Percentiles rank a stretch among this genome's conserved stretches.
These are phyloP conservation scores for Choiromyces venosus DNA, from an alignment of 495 filamentous ascomycete species.

Conservation along the genomic window DNA sequence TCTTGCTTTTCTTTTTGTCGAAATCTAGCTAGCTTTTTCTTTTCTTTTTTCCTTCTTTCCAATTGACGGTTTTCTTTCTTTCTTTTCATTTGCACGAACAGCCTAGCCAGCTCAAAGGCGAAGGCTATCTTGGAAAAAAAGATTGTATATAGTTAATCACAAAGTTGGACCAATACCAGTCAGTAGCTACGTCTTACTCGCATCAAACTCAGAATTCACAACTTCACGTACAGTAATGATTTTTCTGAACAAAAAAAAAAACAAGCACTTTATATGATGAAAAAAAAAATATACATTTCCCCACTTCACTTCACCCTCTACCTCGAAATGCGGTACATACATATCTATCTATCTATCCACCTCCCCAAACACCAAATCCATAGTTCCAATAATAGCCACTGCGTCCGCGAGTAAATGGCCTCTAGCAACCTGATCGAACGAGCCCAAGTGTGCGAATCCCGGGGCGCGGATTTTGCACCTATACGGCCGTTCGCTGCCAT, in stretches of 20 bases:
- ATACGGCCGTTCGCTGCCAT: slow-evolving; percentile 93
- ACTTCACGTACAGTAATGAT: neutral
- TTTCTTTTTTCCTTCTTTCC: no score
- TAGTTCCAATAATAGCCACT: slow-evolving; percentile 91
- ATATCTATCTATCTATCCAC: slow-evolving; percentile 54
- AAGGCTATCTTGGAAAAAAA: neutral
- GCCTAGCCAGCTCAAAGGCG: neutral
- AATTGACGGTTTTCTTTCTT: no score
- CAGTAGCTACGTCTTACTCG: no score
- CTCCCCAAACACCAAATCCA: slow-evolving; percentile 79
- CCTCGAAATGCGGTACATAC: slow-evolving; percentile 13
- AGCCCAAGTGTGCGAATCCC: slow-evolving; percentile 90
- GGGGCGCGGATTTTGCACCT: slow-evolving; percentile 96
- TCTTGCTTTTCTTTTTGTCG: no score
- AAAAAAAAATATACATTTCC: neutral
- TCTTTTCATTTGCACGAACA: no score
- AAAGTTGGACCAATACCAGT: neutral
- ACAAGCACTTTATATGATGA: neutral
- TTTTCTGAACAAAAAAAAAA: no score
- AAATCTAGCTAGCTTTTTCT: neutral
- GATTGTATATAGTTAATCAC: neutral
- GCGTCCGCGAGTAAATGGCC: slow-evolving; percentile 95
- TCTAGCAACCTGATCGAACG: slow-evolving; percentile 85
- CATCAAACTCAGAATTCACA: neutral
- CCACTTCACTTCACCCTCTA: neutral